Evolutionary conservation across 805 yeast genomes (phyloP), one percentile per base, ranked within the genome.

Genomic region (Sungouiozyma intestinalis): DNA sequence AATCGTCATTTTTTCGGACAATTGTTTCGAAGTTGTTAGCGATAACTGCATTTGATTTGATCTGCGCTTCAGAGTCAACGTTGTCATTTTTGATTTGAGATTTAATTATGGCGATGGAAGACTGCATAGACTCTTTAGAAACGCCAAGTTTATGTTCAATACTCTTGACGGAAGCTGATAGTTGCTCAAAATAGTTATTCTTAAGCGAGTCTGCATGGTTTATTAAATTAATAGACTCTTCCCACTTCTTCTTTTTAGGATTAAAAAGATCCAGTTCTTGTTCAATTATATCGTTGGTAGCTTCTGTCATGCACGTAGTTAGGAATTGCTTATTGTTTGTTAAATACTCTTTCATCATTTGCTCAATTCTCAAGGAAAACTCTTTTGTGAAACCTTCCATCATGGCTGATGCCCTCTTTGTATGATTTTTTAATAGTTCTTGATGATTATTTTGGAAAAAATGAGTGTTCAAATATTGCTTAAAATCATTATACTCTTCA

Each of bases 201-300:
- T 52, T 60, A 13, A 58, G 40, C 8, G 57, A 54, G 48, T 63
- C 67, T 40, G 61, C 56, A n/a, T 47, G 44, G 38, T 63, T 63
- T 17, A 63, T 58, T 15, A 54, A 45, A 6, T 55, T 55, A 8
- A 60, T 50, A 3, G 65, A 56, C 9, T 48, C 47, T 44, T 54
- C 57, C 59, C 64, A 60, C 34, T 52, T 57, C 9, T 47, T 40
- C 40, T 45, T 50, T n/a, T 53, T 48, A 5, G 65, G 64, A 21
- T 54, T 54, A 20, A 62, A 51, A 8, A 48, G 42, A 13, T 48
- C 44, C 52, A 57, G 50, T 43, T 62, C 66, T 31, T 53, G 49
- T 7, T 54, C 47, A 29, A 60, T 55, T 4, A 61, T 53, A 15
- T 59, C 60, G 13, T 46, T 39, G 2, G 63, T 55, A 3, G 57